Percentiles rank a stretch among this genome's conserved stretches.
Conservation (phyloP, 1,284 basidiomycete species). For the Naganishia liquefaciens region DNA sequence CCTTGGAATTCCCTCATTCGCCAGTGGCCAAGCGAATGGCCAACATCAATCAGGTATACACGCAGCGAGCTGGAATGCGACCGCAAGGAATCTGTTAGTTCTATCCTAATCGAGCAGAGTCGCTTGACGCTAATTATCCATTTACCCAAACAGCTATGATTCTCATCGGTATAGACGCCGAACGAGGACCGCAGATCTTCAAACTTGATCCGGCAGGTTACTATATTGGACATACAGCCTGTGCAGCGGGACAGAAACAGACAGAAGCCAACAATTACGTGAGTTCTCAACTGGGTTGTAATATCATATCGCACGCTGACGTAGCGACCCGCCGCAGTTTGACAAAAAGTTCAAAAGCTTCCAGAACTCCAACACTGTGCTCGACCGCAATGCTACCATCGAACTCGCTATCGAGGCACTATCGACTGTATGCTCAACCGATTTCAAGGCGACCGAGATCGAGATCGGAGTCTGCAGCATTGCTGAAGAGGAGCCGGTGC, state of each 20-base stretch:
- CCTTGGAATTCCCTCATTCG: slow-evolving; percentile 3
- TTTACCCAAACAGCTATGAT: slow-evolving; percentile 73
- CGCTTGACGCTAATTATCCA: background rate
- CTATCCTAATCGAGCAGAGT: background rate
- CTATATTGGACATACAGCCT: slow-evolving; percentile 97
- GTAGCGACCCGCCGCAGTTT: slow-evolving; percentile 55
- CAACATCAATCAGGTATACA: slow-evolving; percentile 99
- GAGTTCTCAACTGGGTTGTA: slow-evolving; percentile 30
- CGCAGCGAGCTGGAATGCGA: slow-evolving; percentile 94
- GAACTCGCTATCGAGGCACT: slow-evolving; percentile 95
- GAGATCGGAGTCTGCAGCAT: slow-evolving; percentile 58
- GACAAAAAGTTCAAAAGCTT: slow-evolving; percentile 99
- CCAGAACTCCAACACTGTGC: slow-evolving; percentile 63
- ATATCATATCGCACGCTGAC: slow-evolving; percentile 23
- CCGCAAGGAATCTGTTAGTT: slow-evolving; percentile 90
- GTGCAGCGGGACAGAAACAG: slow-evolving; percentile 94
- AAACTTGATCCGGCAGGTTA: slow-evolving; percentile 98
- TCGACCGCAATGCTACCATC: slow-evolving; percentile 79
- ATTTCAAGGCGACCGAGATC: slow-evolving; percentile 73
- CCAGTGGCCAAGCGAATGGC: slow-evolving; percentile 84
- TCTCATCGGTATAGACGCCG: slow-evolving; percentile 87
- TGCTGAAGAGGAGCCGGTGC: slow-evolving; percentile 44
- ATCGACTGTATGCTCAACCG: slow-evolving; percentile 88
- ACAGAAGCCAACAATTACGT: slow-evolving; percentile 95
- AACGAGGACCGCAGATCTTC: slow-evolving; percentile 90